Evolutionary conservation across 768 basidiomycete species (phyloP).

Genomic region (Suillus weaverae): DNA sequence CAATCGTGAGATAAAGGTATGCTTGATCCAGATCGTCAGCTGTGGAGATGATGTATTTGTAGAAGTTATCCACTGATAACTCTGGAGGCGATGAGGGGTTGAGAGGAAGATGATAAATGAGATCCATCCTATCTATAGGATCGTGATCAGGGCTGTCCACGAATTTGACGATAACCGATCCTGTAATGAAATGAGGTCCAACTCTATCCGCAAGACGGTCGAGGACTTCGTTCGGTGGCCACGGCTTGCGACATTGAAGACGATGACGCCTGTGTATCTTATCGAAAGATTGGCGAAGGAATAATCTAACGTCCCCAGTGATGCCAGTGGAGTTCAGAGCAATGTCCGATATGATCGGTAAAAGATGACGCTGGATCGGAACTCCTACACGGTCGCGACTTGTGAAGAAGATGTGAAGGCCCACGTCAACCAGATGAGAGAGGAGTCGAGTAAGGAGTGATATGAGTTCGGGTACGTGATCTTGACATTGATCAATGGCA

Average conservation of each 20-base stretch:
- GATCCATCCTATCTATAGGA: neutral
- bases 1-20: neutral
- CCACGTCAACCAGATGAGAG: neutral
- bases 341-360: neutral
- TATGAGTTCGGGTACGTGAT: neutral
- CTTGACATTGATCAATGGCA: slow-evolving; percentile 1
- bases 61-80: neutral
- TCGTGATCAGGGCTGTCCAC: neutral
- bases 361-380: neutral
- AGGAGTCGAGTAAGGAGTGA: neutral
- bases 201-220: neutral
- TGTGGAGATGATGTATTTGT: neutral
- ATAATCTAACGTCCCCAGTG: neutral
- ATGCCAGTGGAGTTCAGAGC: too few species aligned
- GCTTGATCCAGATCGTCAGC: neutral
- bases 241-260: neutral
- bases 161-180: neutral
- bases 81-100: neutral
- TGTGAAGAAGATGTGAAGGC: neutral
- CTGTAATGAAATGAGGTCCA: neutral
- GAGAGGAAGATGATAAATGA: neutral
- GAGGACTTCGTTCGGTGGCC: neutral
- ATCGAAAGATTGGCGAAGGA: neutral
- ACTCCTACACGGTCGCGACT: neutral
- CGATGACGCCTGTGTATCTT: neutral